A percentile compares a stretch with the other conserved stretches of the same genome.
phyloP scores from a whole-genome alignment of 2,329 filamentous ascomycete genomes.

The Penicillium sp. region DNA sequence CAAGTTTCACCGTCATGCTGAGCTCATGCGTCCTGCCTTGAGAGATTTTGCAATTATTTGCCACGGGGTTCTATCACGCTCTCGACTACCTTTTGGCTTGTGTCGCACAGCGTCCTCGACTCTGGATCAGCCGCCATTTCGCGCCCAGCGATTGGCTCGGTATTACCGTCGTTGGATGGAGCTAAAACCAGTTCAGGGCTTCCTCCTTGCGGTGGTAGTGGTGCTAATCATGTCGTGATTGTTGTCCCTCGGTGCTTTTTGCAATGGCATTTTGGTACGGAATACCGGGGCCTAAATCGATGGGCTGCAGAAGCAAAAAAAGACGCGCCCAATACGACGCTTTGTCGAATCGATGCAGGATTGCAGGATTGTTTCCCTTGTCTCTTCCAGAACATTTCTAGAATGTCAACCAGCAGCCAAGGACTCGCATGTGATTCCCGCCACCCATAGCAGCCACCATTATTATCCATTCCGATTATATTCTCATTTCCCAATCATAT shows the following conservation, averaged over 20 bases:
- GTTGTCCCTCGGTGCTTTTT: background rate
- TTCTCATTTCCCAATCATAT: background rate
- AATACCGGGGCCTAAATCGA: slow-evolving; percentile 1
- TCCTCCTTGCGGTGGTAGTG: background rate
- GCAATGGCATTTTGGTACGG: background rate
- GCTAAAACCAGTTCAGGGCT: slow-evolving; percentile 2
- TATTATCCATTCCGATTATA: background rate
- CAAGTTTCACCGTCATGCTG: slow-evolving; percentile 3
- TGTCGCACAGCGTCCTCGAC: slow-evolving; percentile 17
- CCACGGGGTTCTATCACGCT: slow-evolving; percentile 9
- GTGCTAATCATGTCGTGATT: background rate
- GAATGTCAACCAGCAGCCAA: slow-evolving; percentile 6
- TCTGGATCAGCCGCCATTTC: slow-evolving; percentile 21
- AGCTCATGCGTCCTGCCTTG: slow-evolving; percentile 1
- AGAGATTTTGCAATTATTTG: background rate
- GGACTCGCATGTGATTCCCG: slow-evolving; percentile 18
- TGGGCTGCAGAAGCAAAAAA: slow-evolving; percentile 10
- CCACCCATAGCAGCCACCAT: slow-evolving; percentile 1
- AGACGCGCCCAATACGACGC: background rate
- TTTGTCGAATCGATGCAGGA: background rate
- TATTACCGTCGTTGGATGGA: slow-evolving; percentile 6
- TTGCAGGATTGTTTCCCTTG: slow-evolving; percentile 5
- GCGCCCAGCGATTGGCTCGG: slow-evolving; percentile 14
- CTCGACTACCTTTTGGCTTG: background rate
- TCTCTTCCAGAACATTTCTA: slow-evolving; percentile 23